Conservation (phyloP, 2,329 filamentous ascomycete genomes). For the Aspergillus persii region DNA sequence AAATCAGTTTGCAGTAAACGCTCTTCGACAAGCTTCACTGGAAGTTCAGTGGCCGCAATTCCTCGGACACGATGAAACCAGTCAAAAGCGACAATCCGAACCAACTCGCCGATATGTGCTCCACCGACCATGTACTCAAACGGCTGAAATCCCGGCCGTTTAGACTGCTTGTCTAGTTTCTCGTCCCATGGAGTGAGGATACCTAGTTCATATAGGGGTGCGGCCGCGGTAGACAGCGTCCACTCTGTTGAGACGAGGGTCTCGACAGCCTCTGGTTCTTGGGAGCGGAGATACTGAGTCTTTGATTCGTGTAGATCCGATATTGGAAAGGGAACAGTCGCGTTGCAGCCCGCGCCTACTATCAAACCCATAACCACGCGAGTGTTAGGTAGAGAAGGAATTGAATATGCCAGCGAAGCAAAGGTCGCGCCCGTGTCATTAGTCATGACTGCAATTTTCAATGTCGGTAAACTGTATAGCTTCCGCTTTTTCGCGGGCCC, state of each 20-base stretch:
- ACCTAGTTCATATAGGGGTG: conserved; percentile 58
- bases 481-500: conserved; percentile 28
- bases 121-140: conserved; percentile 78
- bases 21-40: conserved; percentile 50
- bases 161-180: conserved; percentile 60
- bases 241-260: conserved; percentile 77
- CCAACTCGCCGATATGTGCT: conserved; percentile 70
- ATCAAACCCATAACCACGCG: conserved; percentile 73
- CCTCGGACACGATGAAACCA: conserved; percentile 51
- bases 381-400: conserved; percentile 55
- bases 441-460: conserved; percentile 69
- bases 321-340: conserved; percentile 67
- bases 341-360: conserved; percentile 74
- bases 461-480: conserved; percentile 53
- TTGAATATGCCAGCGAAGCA: conserved; percentile 71
- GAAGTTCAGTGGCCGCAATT: conserved; percentile 47
- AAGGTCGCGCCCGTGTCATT: conserved; percentile 77
- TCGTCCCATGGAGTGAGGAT: conserved; percentile 68
- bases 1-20: conserved; percentile 68
- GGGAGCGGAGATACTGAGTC: conserved; percentile 46
- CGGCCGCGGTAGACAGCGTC: conserved; percentile 69
- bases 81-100: conserved; percentile 64
- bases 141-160: conserved; percentile 70
- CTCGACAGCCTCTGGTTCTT: conserved; percentile 50
- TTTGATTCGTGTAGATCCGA: conserved; percentile 62